Evolutionary conservation across 2,329 filamentous ascomycete genomes (phyloP).

Genomic region (Delphinella strobiligena): DNA sequence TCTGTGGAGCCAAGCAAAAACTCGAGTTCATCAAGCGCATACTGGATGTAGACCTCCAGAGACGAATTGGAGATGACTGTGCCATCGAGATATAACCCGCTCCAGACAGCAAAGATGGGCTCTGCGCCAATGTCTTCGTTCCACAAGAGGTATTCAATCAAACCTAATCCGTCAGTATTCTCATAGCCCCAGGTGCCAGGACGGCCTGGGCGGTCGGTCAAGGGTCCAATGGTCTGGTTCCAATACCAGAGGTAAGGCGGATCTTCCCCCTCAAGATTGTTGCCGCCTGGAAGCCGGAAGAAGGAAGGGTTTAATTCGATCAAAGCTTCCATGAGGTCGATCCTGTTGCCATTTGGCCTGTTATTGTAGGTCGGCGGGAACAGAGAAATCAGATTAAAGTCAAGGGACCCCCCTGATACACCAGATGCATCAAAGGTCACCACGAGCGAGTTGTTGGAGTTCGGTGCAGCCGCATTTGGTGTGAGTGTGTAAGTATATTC

Average conservation of each 20-base stretch:
- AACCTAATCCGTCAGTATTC: conserved; percentile 50
- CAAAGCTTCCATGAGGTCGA: conserved; percentile 43
- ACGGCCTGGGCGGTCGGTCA: conserved; percentile 42
- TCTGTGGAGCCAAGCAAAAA: conserved; percentile 45
- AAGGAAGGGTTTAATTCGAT: conserved; percentile 42
- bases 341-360: conserved; percentile 43
- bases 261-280: conserved; percentile 38
- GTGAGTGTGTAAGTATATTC: conserved; percentile 18
- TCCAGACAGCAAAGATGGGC: conserved; percentile 45
- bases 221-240: conserved; percentile 42
- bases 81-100: conserved; percentile 42
- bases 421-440: conserved; percentile 39
- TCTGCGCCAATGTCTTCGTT: conserved; percentile 45
- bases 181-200: conserved; percentile 46
- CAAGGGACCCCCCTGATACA: conserved; percentile 32
- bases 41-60: conserved; percentile 45
- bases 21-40: conserved; percentile 51
- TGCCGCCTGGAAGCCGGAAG: conserved; percentile 53
- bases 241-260: conserved; percentile 33
- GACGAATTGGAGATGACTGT: conserved; percentile 35
- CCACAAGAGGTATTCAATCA: conserved; percentile 47
- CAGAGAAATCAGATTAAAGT: conserved; percentile 48
- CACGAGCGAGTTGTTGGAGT: conserved; percentile 31
- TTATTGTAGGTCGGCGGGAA: conserved; percentile 50
- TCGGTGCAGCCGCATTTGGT: conserved; percentile 17